Base-by-base conservation (phyloP, 306 rosid species). In the Heteromeles arbutifolia region DNA sequence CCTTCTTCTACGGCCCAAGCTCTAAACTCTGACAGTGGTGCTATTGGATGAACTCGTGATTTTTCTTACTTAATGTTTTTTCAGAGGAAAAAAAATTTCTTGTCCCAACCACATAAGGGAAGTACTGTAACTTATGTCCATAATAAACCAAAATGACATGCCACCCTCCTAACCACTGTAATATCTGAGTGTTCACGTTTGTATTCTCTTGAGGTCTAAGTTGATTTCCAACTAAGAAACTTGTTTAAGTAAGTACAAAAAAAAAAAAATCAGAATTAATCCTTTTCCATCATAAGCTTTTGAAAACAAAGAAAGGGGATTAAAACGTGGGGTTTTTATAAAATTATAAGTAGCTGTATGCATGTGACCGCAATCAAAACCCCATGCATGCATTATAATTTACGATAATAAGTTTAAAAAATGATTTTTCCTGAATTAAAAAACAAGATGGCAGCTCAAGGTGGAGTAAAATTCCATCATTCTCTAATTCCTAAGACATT, bases 391-490 rank as follows among this genome's bases (percentile, higher is more conserved):
- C 21, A 9, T 56, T 56, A 57, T 4, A 22, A 14, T 57, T 57
- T 57, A 57, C 17, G 29, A 57, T 57, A n/a, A 57, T 22, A 12
- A 2, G 11, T 57, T n/a, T 41, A 6, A 48, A 53, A 67, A 18
- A 8, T 14, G 11, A 44, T 25, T 68, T 15, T 14, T 3, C 41
- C 32, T 5, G 1, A 37, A 11, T 3, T 13, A 29, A 59, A 77
- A 75, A 69, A 44, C 64, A 58, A 44, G 59, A 66, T 76, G 85
- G 83, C 76, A 69, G 79, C 34, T 69, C 58, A 54, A 74, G 87
- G 66, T 87, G 81, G 88, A 90, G 90, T 91, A 81, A 85, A 79
- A 24, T 19, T 5, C 34, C 28, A 57, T 77, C 74, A 84, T 86
- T 85, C 84, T 80, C 70, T 54, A 21, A 74, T 75, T 81, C 85